Conservation (phyloP, 306 rosid genomes). For the Cucumis melo region DNA sequence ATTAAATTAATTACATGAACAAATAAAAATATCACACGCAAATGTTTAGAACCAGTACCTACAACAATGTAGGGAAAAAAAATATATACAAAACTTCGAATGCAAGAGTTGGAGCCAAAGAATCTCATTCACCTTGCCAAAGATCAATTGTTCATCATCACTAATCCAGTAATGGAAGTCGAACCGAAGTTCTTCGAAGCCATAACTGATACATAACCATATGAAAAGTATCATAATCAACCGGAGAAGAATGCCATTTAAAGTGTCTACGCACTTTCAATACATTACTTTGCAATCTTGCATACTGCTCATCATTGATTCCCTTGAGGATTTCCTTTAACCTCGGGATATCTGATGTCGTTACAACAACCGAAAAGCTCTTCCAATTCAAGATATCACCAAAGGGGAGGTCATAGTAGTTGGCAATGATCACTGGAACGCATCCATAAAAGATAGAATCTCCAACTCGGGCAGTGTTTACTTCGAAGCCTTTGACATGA, state of each 20-base stretch:
- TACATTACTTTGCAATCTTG: conserved; percentile 35
- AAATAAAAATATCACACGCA: too few relatives aligned
- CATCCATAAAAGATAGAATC: conserved; percentile 78
- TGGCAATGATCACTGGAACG: conserved; percentile 64
- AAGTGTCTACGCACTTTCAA: conserved; percentile 64
- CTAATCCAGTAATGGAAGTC: conserved; percentile 5
- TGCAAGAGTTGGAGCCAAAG: background rate
- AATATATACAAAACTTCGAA: background rate
- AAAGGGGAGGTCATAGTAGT: conserved; percentile 78
- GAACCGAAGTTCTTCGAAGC: conserved; percentile 58
- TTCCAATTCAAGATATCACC: conserved; percentile 61
- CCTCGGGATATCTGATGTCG: conserved; percentile 46
- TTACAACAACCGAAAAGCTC: conserved; percentile 46
- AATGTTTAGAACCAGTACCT: background rate
- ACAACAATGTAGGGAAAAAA: background rate
- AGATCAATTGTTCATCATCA: background rate
- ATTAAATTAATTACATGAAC: too few relatives aligned
- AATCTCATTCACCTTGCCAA: background rate
- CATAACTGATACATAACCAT: conserved; percentile 84
- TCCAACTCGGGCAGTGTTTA: conserved; percentile 72
- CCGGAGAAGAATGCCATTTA: conserved; percentile 60
- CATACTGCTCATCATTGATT: conserved; percentile 32
- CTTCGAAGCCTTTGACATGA: conserved; percentile 79
- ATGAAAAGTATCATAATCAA: conserved; percentile 57
- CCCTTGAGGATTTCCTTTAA: conserved; percentile 49